Percentiles rank a stretch among this genome's conserved stretches.
Evolutionary conservation across 163 green algal species (phyloP).

Genomic region (Scenedesmus sp.): DNA sequence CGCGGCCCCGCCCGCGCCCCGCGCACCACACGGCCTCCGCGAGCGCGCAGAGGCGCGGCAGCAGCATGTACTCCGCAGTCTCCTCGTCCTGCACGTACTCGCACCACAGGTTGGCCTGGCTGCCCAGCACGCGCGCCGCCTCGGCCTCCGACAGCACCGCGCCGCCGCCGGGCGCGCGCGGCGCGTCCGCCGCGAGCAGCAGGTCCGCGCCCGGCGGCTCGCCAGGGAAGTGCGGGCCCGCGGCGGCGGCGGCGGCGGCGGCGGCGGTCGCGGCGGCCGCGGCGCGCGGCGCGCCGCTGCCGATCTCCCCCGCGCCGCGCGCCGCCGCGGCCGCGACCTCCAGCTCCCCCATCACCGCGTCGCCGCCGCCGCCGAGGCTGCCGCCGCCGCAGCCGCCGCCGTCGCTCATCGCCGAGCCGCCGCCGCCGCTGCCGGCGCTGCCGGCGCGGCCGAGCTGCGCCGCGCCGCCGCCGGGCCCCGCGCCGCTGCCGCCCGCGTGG

Average conservation of each 20-base stretch:
- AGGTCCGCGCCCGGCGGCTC: background rate
- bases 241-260: conserved; percentile 4
- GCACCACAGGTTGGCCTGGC: conserved; percentile 76
- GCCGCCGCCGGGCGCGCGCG: background rate
- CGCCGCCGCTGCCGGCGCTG: background rate
- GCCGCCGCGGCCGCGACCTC: background rate
- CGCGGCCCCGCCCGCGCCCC: background rate
- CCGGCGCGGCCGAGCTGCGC: background rate
- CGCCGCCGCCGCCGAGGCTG: conserved; percentile 1
- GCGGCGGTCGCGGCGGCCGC: background rate
- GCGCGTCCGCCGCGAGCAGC: background rate
- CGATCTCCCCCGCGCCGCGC: too few species aligned
- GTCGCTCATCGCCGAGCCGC: background rate
- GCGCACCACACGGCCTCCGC: conserved; percentile 73
- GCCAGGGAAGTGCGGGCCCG: conserved; percentile 12
- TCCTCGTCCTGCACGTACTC: conserved; percentile 71
- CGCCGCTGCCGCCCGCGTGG: conserved; percentile 11
- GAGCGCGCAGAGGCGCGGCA: conserved; percentile 69
- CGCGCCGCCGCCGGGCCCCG: conserved; percentile 7
- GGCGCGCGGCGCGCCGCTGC: background rate
- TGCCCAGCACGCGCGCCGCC: conserved; percentile 42
- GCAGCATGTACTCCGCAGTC: conserved; percentile 79
- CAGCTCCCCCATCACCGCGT: too few species aligned
- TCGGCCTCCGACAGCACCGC: conserved; percentile 18
- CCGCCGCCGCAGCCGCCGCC: background rate